These are phyloP conservation scores for Colletotrichum lentis DNA, from an alignment of 2,329 filamentous ascomycete genomes.

Conservation along the genomic window DNA sequence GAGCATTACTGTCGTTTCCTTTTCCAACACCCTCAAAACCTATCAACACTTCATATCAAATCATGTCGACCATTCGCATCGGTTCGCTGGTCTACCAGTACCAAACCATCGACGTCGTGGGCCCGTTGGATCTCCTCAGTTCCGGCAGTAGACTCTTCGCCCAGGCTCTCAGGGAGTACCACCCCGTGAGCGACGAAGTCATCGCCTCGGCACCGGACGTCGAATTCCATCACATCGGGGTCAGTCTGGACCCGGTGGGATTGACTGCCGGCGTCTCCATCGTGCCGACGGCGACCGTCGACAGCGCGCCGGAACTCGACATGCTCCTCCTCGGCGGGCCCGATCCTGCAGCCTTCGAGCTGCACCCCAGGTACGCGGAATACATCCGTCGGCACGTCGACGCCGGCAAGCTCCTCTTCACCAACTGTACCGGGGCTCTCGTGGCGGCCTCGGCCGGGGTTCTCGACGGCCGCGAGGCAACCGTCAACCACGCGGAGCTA, in stretches of 20 bases:
- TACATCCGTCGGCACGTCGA: slow-evolving; percentile 49
- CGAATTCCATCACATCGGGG: slow-evolving; percentile 48
- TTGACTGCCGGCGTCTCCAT: slow-evolving; percentile 37
- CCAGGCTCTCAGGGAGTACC: slow-evolving; percentile 19
- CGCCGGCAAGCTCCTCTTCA: slow-evolving; percentile 48
- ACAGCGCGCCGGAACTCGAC: slow-evolving; percentile 50
- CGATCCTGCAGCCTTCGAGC: slow-evolving; percentile 41
- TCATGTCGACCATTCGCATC: slow-evolving; percentile 42
- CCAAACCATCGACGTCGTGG: slow-evolving; percentile 47
- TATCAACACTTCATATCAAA: background rate
- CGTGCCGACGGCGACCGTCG: slow-evolving; percentile 45
- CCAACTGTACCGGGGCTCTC: slow-evolving; percentile 50
- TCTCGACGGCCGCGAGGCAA: slow-evolving; percentile 54
- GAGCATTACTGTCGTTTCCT: background rate
- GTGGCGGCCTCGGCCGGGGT: slow-evolving; percentile 48
- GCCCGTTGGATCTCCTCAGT: slow-evolving; percentile 45
- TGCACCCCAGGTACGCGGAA: slow-evolving; percentile 44
- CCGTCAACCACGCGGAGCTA: slow-evolving; percentile 51
- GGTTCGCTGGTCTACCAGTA: slow-evolving; percentile 45
- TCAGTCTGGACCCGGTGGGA: slow-evolving; percentile 43
- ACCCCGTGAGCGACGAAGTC: slow-evolving; percentile 38
- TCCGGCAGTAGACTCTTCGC: slow-evolving; percentile 41
- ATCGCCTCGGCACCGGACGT: slow-evolving; percentile 44
- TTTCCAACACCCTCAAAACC: background rate
- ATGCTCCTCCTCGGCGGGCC: slow-evolving; percentile 50